Conservation (phyloP, 139 green algal genomes). For the Volvox africanus region DNA sequence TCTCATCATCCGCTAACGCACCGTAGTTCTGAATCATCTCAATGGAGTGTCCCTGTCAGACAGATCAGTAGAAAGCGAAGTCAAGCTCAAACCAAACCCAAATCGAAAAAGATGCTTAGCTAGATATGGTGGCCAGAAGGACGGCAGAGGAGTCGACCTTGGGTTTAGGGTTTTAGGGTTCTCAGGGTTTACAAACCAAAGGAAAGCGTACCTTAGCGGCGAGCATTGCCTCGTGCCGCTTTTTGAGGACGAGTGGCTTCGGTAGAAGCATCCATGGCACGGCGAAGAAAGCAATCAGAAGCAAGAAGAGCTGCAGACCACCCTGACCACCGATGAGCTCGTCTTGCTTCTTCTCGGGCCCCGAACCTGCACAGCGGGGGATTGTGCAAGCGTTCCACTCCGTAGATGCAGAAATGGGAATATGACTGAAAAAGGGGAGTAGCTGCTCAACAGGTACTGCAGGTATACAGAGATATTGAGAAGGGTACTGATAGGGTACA, state of each 20-base stretch:
- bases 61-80: background rate
- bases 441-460: too few relatives aligned
- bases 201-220: background rate
- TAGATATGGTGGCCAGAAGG: background rate
- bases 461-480: background rate
- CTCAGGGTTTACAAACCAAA: too few relatives aligned
- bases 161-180: conserved; percentile 53
- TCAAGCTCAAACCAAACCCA: background rate
- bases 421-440: too few relatives aligned
- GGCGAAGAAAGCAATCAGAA: conserved; percentile 86
- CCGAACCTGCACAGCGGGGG: background rate
- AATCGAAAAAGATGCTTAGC: background rate
- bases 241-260: conserved; percentile 96
- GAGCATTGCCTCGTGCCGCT: conserved; percentile 73
- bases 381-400: conserved; percentile 83
- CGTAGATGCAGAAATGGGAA: conserved; percentile 70
- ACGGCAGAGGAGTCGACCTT: background rate
- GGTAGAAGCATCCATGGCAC: conserved; percentile 98
- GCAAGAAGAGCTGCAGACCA: conserved; percentile 84
- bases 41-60: conserved; percentile 14
- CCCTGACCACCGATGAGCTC: conserved; percentile 52
- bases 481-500: conserved; percentile 90
- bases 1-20: background rate
- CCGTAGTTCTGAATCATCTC: conserved; percentile 38
- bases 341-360: background rate